Conservation (phyloP, 257 asterid species). For the Buddleja alternifolia region DNA sequence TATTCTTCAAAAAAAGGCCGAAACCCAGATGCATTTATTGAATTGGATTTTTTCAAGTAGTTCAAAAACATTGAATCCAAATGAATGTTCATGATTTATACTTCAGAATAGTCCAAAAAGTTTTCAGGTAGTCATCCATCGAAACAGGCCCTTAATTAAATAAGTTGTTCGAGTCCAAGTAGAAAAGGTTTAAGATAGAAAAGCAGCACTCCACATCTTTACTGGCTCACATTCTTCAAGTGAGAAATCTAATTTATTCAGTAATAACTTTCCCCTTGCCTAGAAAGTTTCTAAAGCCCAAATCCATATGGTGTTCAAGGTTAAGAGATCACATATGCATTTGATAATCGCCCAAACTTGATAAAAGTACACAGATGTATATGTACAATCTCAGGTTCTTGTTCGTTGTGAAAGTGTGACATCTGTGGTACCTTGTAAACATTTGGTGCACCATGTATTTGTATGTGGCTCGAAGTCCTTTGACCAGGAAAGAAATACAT, state of each 20-base stretch:
- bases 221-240: conserved; percentile 16
- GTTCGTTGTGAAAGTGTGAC: conserved; percentile 17
- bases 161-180: conserved; percentile 10
- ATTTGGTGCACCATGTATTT: conserved; percentile 96
- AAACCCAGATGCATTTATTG: too few species aligned
- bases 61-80: too few species aligned
- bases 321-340: conserved; percentile 10
- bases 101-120: too few species aligned
- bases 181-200: background rate
- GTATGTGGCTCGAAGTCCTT: conserved; percentile 90
- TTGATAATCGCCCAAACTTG: conserved; percentile 19
- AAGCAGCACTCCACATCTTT: conserved; percentile 23
- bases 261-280: background rate
- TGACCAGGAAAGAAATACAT: conserved; percentile 99
- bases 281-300: conserved; percentile 9
- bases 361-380: conserved; percentile 15
- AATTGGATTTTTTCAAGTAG: too few species aligned
- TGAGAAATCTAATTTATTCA: conserved; percentile 2
- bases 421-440: conserved; percentile 71
- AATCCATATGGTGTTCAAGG: conserved; percentile 12
- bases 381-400: conserved; percentile 8
- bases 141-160: background rate
- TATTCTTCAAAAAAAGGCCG: too few species aligned
- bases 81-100: too few species aligned
- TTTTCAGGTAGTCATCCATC: too few species aligned